Conservation (phyloP, 208 protist species). For the Strigomonas oncopelti region DNA sequence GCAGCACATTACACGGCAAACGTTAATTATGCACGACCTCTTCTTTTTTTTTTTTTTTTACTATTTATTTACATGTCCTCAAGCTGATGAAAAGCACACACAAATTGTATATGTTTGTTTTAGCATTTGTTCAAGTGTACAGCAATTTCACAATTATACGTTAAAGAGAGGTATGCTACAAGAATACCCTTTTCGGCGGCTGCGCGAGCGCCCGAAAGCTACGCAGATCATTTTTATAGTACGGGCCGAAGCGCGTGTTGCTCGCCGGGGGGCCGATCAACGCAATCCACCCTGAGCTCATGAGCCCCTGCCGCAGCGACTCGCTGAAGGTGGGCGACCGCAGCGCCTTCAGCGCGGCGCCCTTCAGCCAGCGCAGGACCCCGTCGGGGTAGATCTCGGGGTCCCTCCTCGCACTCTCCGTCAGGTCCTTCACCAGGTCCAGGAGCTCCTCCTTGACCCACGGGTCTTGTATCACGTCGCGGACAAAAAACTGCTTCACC, state of each 20-base stretch:
- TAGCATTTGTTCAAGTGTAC: too few relatives aligned
- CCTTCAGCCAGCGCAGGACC: slow-evolving; percentile 68
- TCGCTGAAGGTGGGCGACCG: slow-evolving; percentile 41
- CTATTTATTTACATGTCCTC: too few relatives aligned
- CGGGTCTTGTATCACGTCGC: slow-evolving; percentile 65
- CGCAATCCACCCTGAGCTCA: slow-evolving; percentile 47
- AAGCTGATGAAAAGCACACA: too few relatives aligned
- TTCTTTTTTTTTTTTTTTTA: too few relatives aligned
- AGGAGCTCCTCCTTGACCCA: slow-evolving; percentile 86
- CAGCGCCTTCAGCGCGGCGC: slow-evolving; percentile 66
- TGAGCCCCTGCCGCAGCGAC: slow-evolving; percentile 45
- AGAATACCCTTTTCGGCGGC: too few relatives aligned
- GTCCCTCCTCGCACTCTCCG: slow-evolving; percentile 49
- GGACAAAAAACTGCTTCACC: slow-evolving; percentile 64
- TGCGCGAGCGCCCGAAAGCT: too few relatives aligned
- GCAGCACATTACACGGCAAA: too few relatives aligned
- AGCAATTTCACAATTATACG: too few relatives aligned
- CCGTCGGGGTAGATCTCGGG: slow-evolving; percentile 41
- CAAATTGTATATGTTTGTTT: too few relatives aligned
- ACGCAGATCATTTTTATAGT: too few relatives aligned
- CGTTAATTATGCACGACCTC: too few relatives aligned
- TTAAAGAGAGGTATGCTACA: too few relatives aligned
- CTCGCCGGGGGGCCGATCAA: slow-evolving; percentile 48
- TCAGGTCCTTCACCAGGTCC: slow-evolving; percentile 44
- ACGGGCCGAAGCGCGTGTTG: slow-evolving; percentile 21